Percentiles rank a stretch among this genome's conserved stretches.
Conservation (phyloP, 805 yeast genomes). For the Pichia heedii region DNA sequence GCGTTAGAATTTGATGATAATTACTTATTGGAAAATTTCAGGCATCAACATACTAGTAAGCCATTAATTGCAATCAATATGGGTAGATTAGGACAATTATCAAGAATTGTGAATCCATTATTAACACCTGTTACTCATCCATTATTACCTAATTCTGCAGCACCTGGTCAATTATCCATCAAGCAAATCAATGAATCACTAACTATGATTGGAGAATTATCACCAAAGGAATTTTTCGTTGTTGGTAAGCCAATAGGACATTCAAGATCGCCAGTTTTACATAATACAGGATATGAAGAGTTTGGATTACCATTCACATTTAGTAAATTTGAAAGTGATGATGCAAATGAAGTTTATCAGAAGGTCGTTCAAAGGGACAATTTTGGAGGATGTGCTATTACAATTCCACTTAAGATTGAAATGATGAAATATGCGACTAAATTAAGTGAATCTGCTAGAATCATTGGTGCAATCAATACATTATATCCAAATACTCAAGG, state of each 20-base stretch:
- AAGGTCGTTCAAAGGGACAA: constrained; percentile 38
- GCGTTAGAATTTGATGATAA: constrained; percentile 64
- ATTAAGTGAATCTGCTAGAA: constrained; percentile 64
- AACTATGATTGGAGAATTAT: constrained; percentile 53
- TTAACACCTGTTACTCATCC: constrained; percentile 82
- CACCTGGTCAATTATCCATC: constrained; percentile 71
- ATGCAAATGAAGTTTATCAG: constrained; percentile 47
- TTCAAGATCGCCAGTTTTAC: constrained; percentile 84
- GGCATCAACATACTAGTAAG: constrained; percentile 39
- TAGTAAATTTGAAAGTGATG: constrained; percentile 55
- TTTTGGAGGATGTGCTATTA: constrained; percentile 93
- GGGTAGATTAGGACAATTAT: constrained; percentile 67
- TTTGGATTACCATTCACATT: constrained; percentile 74
- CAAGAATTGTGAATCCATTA: constrained; percentile 64
- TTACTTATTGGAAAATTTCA: constrained; percentile 59
- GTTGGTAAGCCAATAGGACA: constrained; percentile 79
- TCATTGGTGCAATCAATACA: constrained; percentile 94
- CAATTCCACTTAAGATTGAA: constrained; percentile 86
- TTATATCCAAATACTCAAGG: constrained; percentile 48
- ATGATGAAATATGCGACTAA: constrained; percentile 58
- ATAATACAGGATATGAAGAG: constrained; percentile 66
- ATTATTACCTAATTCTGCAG: constrained; percentile 58
- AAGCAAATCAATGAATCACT: constrained; percentile 52
- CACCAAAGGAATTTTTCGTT: constrained; percentile 52
- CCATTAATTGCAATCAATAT: constrained; percentile 82